These are phyloP conservation scores for Albifimbria verrucaria DNA, from an alignment of 2,329 filamentous ascomycete species.

Conservation along the genomic window DNA sequence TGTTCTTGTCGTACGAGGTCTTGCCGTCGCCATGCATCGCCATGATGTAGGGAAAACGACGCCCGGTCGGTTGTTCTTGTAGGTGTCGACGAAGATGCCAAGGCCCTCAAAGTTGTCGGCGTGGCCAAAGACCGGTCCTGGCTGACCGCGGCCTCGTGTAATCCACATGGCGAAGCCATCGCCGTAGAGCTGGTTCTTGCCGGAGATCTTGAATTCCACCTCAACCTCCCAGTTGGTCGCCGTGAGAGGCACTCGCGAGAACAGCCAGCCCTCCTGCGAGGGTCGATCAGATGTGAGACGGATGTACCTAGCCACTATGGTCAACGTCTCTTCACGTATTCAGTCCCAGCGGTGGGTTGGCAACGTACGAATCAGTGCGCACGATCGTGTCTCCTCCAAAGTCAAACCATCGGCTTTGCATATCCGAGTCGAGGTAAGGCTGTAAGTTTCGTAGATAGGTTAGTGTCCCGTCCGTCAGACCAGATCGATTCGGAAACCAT, in stretches of 20 bases:
- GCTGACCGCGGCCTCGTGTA: slow-evolving; percentile 81
- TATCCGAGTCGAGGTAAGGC: slow-evolving; percentile 96
- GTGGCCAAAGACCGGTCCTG: slow-evolving; percentile 83
- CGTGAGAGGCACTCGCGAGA: slow-evolving; percentile 88
- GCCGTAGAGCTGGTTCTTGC: slow-evolving; percentile 84
- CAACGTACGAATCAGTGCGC: slow-evolving; percentile 61
- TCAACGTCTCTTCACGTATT: not conserved
- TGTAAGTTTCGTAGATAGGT: slow-evolving; percentile 35
- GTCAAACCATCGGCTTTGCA: slow-evolving; percentile 98
- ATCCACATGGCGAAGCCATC: slow-evolving; percentile 98
- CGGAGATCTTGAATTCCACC: slow-evolving; percentile 91
- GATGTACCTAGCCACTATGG: slow-evolving; percentile 64
- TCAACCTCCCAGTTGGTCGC: slow-evolving; percentile 99
- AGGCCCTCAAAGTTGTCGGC: slow-evolving; percentile 89
- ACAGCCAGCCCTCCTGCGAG: slow-evolving; percentile 90
- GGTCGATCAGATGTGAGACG: slow-evolving; percentile 87
- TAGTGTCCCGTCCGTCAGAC: slow-evolving; percentile 8
- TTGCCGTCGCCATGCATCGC: slow-evolving; percentile 94
- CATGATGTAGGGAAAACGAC: slow-evolving; percentile 98
- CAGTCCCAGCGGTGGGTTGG: not conserved
- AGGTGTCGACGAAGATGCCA: slow-evolving; percentile 95
- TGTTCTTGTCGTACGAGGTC: slow-evolving; percentile 85
- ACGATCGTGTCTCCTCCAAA: slow-evolving; percentile 95
- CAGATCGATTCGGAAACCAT: slow-evolving; percentile 18
- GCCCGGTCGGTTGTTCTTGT: slow-evolving; percentile 98